These are phyloP conservation scores for Auricularia sp. DNA, from an alignment of 768 basidiomycete genomes.

Conservation along the genomic window DNA sequence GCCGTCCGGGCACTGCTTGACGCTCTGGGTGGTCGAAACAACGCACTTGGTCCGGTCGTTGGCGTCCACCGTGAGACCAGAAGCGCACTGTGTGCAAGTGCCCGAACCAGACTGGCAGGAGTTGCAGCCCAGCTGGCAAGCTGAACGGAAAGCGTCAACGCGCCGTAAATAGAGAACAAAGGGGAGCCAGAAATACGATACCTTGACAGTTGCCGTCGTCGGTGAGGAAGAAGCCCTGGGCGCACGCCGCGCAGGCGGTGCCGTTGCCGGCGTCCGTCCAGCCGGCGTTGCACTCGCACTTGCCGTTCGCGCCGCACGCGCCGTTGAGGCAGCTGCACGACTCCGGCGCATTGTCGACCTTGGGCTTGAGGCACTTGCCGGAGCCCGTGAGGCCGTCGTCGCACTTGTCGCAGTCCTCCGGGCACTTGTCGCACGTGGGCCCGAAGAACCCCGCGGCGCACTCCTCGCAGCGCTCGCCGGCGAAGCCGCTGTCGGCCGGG, in stretches of 20 bases:
- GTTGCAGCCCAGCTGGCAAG: slow-evolving; percentile 64
- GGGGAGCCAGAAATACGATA: slow-evolving; percentile 15
- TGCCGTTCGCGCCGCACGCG: slow-evolving; percentile 52
- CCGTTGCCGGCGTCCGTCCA: slow-evolving; percentile 65
- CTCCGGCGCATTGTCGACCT: slow-evolving; percentile 41
- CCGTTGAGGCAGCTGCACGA: slow-evolving; percentile 81
- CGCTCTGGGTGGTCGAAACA: slow-evolving; percentile 36
- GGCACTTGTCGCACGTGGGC: slow-evolving; percentile 57
- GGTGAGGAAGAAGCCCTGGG: slow-evolving; percentile 62
- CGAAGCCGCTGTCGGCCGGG: slow-evolving; percentile 47
- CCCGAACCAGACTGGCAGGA: slow-evolving; percentile 60
- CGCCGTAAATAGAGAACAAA: background rate
- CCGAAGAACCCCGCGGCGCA: slow-evolving; percentile 73
- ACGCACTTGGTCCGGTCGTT: slow-evolving; percentile 61
- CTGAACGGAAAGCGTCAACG: slow-evolving; percentile 21
- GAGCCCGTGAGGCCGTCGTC: slow-evolving; percentile 72
- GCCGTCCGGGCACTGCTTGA: slow-evolving; percentile 51
- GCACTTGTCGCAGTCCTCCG: slow-evolving; percentile 56
- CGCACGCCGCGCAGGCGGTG: slow-evolving; percentile 67
- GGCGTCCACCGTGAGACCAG: slow-evolving; percentile 57
- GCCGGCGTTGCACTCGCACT: slow-evolving; percentile 68
- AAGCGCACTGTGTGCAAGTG: slow-evolving; percentile 58
- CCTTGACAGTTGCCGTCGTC: slow-evolving; percentile 65
- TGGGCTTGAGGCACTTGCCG: slow-evolving; percentile 54
- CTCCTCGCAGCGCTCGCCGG: slow-evolving; percentile 67